phyloP scores from a whole-genome alignment of 768 basidiomycete species.

The Pleurotus tuber-regium region DNA sequence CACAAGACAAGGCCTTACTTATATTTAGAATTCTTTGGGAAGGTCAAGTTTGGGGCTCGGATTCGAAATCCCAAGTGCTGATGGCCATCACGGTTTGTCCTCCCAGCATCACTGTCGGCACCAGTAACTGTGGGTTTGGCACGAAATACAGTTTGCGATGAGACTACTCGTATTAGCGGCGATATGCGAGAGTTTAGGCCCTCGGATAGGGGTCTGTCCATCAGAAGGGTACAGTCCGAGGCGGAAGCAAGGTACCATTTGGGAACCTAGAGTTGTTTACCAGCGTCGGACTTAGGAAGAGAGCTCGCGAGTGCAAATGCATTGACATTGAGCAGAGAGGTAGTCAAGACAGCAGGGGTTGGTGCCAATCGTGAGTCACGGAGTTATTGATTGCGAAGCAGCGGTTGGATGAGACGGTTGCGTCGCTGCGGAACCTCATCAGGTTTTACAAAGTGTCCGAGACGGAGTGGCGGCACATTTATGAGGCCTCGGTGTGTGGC shows the following conservation, averaged over 20 bases:
- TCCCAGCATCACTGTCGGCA: background rate
- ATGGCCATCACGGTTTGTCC: background rate
- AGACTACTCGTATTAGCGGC: background rate
- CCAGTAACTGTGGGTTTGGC: background rate
- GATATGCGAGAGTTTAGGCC: background rate
- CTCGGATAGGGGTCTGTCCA: slow-evolving; percentile 10
- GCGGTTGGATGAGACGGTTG: no score
- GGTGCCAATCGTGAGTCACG: background rate
- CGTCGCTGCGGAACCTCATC: no score
- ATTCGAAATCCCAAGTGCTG: background rate
- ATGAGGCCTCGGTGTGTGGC: no score
- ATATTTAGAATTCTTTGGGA: background rate
- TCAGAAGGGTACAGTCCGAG: background rate
- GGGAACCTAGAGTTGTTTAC: no score
- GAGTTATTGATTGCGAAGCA: background rate
- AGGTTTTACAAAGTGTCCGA: no score
- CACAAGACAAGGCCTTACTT: no score
- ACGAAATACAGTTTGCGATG: background rate
- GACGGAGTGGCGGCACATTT: no score
- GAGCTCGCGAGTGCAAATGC: background rate
- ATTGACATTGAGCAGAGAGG: background rate
- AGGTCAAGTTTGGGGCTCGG: background rate
- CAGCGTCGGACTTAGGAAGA: no score
- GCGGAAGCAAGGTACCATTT: no score
- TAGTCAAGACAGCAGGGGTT: background rate